Conservation (phyloP, 345 rosid genomes). For the Aurinia saxatilis region DNA sequence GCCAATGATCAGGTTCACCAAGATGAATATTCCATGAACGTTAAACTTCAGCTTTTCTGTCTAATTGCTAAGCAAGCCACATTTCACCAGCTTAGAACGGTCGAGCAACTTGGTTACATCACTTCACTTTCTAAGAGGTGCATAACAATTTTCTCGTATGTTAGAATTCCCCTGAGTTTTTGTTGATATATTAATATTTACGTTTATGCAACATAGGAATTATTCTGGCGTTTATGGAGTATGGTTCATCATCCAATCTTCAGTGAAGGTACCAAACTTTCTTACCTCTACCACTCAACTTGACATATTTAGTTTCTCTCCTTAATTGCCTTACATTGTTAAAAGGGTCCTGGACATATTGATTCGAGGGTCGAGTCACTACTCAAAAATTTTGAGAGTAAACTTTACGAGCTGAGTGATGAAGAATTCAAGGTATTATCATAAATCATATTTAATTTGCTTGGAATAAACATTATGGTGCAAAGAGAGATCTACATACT, state of each 20-base stretch:
- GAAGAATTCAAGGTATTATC: constrained; percentile 91
- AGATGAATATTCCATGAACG: constrained; percentile 62
- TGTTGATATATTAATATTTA: neutral
- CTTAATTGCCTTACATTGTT: neutral
- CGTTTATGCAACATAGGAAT: constrained; percentile 31
- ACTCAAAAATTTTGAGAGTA: constrained; percentile 54
- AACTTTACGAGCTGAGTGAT: constrained; percentile 52
- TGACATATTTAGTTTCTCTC: too few relatives aligned
- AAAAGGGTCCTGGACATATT: constrained; percentile 66
- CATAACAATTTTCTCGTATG: neutral
- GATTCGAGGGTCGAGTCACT: constrained; percentile 73
- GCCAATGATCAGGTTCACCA: constrained; percentile 48
- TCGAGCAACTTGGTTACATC: constrained; percentile 88
- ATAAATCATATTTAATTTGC: too few relatives aligned
- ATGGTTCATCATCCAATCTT: constrained; percentile 66
- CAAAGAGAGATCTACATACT: neutral
- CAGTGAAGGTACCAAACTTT: constrained; percentile 45
- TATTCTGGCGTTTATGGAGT: constrained; percentile 63
- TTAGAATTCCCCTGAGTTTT: neutral
- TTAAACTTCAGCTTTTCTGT: constrained; percentile 59
- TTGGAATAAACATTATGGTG: neutral
- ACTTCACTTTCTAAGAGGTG: constrained; percentile 57
- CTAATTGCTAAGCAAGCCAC: constrained; percentile 70
- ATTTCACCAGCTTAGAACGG: constrained; percentile 87
- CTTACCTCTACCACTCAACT: neutral